Conservation (phyloP, 768 basidiomycete genomes). For the Rhizopogon vulgaris region DNA sequence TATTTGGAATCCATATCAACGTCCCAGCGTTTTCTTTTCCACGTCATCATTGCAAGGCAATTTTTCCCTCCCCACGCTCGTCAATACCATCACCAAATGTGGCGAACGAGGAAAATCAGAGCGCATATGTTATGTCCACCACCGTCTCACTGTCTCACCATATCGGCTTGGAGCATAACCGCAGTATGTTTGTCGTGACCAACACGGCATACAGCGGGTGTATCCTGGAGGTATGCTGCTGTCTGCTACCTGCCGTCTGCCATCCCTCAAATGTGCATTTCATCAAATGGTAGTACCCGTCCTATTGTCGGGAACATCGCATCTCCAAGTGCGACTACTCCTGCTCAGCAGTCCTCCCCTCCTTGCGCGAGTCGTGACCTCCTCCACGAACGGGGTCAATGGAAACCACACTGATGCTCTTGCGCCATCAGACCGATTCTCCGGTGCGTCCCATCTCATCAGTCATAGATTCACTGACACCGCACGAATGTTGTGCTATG, state of each 20-base stretch:
- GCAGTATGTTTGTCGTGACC: conserved; percentile 22
- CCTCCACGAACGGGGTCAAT: conserved; percentile 29
- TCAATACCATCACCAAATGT: conserved; percentile 18
- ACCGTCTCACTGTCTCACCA: conserved; percentile 62
- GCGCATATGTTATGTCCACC: conserved; percentile 40
- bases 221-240: conserved; percentile 23
- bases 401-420: conserved; percentile 26
- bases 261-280: conserved; percentile 55
- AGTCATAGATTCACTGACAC: no score
- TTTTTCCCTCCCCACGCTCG: conserved; percentile 35
- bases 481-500: no score
- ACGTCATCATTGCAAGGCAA: conserved; percentile 61
- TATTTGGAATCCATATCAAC: conserved; percentile 75
- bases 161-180: conserved; percentile 32
- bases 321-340: conserved; percentile 18
- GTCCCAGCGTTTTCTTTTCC: conserved; percentile 49
- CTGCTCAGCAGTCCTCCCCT: conserved; percentile 26
- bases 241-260: conserved; percentile 32
- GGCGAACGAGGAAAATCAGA: conserved; percentile 12
- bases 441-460: conserved; percentile 44
- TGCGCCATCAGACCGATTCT: conserved; percentile 30
- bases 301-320: conserved; percentile 32
- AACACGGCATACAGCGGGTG: conserved; percentile 14
- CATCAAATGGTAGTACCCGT: conserved; percentile 52
- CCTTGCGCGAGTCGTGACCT: no score